Percentiles rank a stretch among this genome's conserved stretches.
phyloP scores from a whole-genome alignment of 2,329 filamentous ascomycete species.

The Stagonosporopsis vannaccii region DNA sequence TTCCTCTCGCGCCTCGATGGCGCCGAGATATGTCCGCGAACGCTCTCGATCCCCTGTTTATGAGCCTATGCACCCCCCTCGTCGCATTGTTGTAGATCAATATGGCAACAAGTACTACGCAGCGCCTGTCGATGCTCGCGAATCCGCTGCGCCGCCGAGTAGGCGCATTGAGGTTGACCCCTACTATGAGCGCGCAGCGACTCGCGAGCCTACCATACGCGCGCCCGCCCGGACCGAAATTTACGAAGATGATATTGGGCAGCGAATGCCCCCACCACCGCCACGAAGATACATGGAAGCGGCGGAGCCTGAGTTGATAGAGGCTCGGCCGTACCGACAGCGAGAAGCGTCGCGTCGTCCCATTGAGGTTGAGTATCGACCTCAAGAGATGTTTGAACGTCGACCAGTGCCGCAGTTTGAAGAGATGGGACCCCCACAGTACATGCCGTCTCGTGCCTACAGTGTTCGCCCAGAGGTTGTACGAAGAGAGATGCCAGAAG shows the following conservation, averaged over 20 bases:
- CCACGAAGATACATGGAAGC: slow-evolving; percentile 64
- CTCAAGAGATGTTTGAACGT: slow-evolving; percentile 34
- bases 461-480: slow-evolving; percentile 50
- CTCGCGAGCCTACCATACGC: slow-evolving; percentile 60
- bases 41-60: slow-evolving; percentile 52
- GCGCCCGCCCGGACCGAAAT: slow-evolving; percentile 60
- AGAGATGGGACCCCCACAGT: slow-evolving; percentile 48
- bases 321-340: slow-evolving; percentile 64
- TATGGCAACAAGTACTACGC: slow-evolving; percentile 82
- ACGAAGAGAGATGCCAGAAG: slow-evolving; percentile 44
- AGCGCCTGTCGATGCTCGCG: slow-evolving; percentile 57
- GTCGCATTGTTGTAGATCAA: slow-evolving; percentile 80
- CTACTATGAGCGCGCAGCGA: slow-evolving; percentile 70
- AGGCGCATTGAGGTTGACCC: slow-evolving; percentile 62
- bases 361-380: slow-evolving; percentile 43
- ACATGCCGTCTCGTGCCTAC: slow-evolving; percentile 44
- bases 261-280: slow-evolving; percentile 57
- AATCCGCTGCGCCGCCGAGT: slow-evolving; percentile 62
- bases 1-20: slow-evolving; percentile 46
- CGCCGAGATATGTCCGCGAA: slow-evolving; percentile 51
- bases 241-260: slow-evolving; percentile 49
- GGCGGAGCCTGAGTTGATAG: slow-evolving; percentile 63
- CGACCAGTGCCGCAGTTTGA: slow-evolving; percentile 44
- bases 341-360: slow-evolving; percentile 66
- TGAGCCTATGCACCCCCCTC: slow-evolving; percentile 57